Evolutionary conservation across 2,329 filamentous ascomycete genomes (phyloP), one percentile per base, ranked within the genome.

Genomic region (Dothiorella sarmentorum): DNA sequence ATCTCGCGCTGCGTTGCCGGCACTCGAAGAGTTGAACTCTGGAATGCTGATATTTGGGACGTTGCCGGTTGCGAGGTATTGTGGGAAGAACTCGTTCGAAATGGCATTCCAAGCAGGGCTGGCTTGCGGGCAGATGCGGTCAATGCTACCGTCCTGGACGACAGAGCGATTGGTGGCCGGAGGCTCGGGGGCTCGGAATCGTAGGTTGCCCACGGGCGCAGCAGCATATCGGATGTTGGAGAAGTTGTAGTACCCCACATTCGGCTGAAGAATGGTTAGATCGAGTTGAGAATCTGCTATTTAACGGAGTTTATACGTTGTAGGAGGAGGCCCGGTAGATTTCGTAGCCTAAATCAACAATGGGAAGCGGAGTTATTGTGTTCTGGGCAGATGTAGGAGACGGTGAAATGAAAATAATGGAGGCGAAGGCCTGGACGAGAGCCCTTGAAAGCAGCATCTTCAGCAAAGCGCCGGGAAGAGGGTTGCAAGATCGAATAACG

Each of bases 141-240:
- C 65, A n/a, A 73, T 65, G 22, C 67, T 68, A 38, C 81, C 81
- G 44, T 70, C 75, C 43, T 81, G 75, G 18, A 83, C 68, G 0
- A 64, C 61, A 7, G 73, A 69, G 26, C 80, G 73, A 63, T 82
- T 76, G 49, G 69, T 63, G 5, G 68, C 69, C 2, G 79, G 78
- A 13, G 70, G 63, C 18, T 71, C 69, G 2, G 82, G 81, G 27
- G 76, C 75, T 18, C 72, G 73, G 63, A 82, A 84, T 22, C 82
- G 73, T 43, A 82, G 67, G 9, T 80, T 64, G 7, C 79, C 80
- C 3, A 79, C 60, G 1, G 82, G 82, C 13, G 82, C 76, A 29
- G 78, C 78, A 4, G 80, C 82, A 67, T 79, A 85, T 43, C 81
- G 75, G 61, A 84, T 83, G 63, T 84, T 83, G 55, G 71, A 77